These are phyloP conservation scores for Babjeviella inositovora DNA, from an alignment of 805 yeast genomes.

Conservation along the genomic window DNA sequence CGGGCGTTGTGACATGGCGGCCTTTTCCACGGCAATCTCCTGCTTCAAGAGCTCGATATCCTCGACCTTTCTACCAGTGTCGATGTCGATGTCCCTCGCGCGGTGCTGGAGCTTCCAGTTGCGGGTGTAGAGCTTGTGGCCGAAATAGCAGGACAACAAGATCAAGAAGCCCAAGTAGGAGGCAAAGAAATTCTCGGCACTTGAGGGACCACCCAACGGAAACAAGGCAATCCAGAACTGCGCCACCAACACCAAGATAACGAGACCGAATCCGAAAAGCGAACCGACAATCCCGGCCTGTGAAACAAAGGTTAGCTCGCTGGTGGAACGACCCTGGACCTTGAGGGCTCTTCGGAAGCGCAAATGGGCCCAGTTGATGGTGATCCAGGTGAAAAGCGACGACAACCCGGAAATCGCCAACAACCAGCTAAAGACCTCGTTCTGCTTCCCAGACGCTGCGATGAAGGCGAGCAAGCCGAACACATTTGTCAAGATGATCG, in stretches of 20 bases:
- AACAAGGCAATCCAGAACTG: conserved; percentile 32
- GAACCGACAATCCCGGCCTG: conserved; percentile 27
- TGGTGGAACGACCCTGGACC: conserved; percentile 19
- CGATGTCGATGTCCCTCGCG: conserved; percentile 16
- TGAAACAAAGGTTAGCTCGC: conserved; percentile 23
- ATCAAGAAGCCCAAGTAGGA: conserved; percentile 14
- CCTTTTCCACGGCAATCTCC: conserved; percentile 21
- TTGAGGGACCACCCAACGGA: conserved; percentile 25
- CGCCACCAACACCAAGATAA: conserved; percentile 18
- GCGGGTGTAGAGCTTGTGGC: conserved; percentile 14
- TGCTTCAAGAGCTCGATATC: conserved; percentile 19
- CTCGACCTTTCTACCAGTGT: conserved; percentile 19
- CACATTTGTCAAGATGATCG: conserved; percentile 17
- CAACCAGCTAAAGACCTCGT: conserved; percentile 29
- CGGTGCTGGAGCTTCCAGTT: conserved; percentile 14
- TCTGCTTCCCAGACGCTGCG: conserved; percentile 24
- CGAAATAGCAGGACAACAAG: conserved; percentile 10
- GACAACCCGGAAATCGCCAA: no score
- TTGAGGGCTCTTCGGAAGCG: conserved; percentile 28
- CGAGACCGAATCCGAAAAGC: conserved; percentile 15
- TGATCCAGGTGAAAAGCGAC: no score
- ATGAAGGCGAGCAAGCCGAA: conserved; percentile 26
- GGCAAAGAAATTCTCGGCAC: conserved; percentile 11
- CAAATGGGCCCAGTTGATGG: conserved; percentile 23
- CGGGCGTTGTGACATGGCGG: conserved; percentile 14